A percentile compares a stretch with the other conserved stretches of the same genome.
phyloP scores from a whole-genome alignment of 2,329 filamentous ascomycete species.

The Cylindrodendrum hubeiense region DNA sequence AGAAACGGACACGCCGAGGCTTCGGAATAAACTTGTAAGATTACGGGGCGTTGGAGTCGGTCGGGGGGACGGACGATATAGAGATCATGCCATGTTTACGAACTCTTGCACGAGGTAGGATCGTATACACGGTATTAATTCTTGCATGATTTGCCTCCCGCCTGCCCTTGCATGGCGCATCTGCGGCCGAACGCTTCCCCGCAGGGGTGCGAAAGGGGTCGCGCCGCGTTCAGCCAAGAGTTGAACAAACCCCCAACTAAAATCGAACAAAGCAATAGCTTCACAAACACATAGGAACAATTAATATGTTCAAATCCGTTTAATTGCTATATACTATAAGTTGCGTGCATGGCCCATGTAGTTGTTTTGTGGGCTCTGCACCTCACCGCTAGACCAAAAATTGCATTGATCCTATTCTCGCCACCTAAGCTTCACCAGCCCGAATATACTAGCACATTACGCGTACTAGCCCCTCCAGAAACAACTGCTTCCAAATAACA shows the following conservation, averaged over 20 bases:
- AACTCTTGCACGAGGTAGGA: constrained; percentile 40
- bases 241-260: constrained; percentile 16
- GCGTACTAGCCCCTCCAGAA: not conserved
- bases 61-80: constrained; percentile 45
- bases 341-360: constrained; percentile 10
- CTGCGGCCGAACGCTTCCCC: constrained; percentile 8
- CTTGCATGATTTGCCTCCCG: constrained; percentile 19
- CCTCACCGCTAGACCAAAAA: constrained; percentile 18
- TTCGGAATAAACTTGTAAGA: constrained; percentile 47
- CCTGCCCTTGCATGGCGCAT: constrained; percentile 16
- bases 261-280: constrained; percentile 14
- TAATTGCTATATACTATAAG: constrained; percentile 17
- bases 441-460: not conserved
- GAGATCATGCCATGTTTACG: constrained; percentile 42
- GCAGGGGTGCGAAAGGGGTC: not conserved
- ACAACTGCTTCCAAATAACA: not conserved
- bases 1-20: constrained; percentile 32
- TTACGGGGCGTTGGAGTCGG: constrained; percentile 48
- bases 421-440: constrained; percentile 3
- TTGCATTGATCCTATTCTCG: constrained; percentile 3
- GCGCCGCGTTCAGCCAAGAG: constrained; percentile 10
- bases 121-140: constrained; percentile 40
- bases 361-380: constrained; percentile 20
- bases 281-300: constrained; percentile 8
- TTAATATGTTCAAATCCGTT: constrained; percentile 7